A percentile compares a stretch with the other conserved stretches of the same genome.
Evolutionary conservation across 352 stramenopile species (phyloP).

Genomic region (Phytophthora idaei): DNA sequence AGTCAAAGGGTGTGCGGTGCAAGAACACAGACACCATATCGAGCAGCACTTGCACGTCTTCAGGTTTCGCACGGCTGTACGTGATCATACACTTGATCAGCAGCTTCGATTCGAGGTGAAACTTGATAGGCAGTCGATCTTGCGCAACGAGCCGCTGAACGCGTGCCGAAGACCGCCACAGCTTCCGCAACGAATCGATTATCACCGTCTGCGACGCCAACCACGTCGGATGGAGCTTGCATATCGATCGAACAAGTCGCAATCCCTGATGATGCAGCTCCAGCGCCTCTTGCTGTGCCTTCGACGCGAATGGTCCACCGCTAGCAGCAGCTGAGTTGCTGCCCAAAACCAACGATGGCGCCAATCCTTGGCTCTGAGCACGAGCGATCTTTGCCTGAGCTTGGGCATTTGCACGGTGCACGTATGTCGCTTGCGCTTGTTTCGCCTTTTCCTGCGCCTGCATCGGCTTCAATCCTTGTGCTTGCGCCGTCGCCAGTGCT

Average conservation of each 20-base stretch:
- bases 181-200: slow-evolving; percentile 93
- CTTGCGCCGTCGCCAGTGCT: slow-evolving; percentile 85
- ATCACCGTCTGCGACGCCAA: slow-evolving; percentile 88
- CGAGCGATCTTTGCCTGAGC: slow-evolving; percentile 87
- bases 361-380: slow-evolving; percentile 65
- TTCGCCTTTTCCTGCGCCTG: slow-evolving; percentile 91
- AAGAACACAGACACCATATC: slow-evolving; percentile 96
- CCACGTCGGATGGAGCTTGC: slow-evolving; percentile 90
- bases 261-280: slow-evolving; percentile 96
- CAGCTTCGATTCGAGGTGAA: slow-evolving; percentile 95
- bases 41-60: slow-evolving; percentile 96
- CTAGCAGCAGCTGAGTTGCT: slow-evolving; percentile 20
- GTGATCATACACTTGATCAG: slow-evolving; percentile 95
- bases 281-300: slow-evolving; percentile 86
- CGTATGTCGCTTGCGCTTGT: slow-evolving; percentile 87
- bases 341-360: slow-evolving; percentile 40
- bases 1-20: slow-evolving; percentile 93
- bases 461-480: slow-evolving; percentile 83
- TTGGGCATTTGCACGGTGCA: slow-evolving; percentile 87
- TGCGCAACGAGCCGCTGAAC: slow-evolving; percentile 74
- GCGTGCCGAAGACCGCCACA: slow-evolving; percentile 92
- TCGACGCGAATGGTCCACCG: slow-evolving; percentile 67
- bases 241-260: slow-evolving; percentile 90
- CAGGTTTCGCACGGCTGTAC: slow-evolving; percentile 92
- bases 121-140: slow-evolving; percentile 88